Evolutionary conservation across 177 flowering plant genomes (phyloP), one percentile per base, ranked within the genome.

Genomic region (Vitis hybrid): DNA sequence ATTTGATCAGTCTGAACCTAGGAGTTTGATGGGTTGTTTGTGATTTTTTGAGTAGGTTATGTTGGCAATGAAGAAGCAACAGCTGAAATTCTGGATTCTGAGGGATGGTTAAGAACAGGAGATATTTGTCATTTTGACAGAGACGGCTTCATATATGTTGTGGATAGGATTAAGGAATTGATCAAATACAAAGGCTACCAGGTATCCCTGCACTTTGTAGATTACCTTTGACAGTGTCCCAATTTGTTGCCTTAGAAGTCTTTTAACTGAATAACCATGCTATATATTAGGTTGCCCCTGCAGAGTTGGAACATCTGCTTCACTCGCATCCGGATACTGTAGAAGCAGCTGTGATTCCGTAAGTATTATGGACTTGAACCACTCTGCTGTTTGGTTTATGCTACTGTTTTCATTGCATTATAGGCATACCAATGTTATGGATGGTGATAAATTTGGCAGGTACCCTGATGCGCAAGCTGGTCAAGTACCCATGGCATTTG

Each of bases 31-130:
- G 39, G 39, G 4, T 59, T 59, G 10, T 64, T 57, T n/a, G 8
- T 50, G 57, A 3, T 22, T 10, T 29, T 26, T 2, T 3, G 2
- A 74, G 69, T 39, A 81, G 77, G 81, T 39, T 81, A 81, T 65
- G 60, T 69, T 19, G 78, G 70, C 20, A 72, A 81, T 20, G 62
- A 74, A 18, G 75, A 78, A 55, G 80, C 76, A n/a, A 72, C 80
- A 3, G 70, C 64, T n/a, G 53, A 64, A 39, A 57, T 69, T 13
- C 33, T 78, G 33, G 77, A 75, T 70, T 60, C 68, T 1, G 80
- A 76, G 5, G 82, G 84, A 49, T 78, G 84, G 82, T 70, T 78
- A 18, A 76, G 65, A 66, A 81, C 84, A 0, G 84, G 84, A 1
- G 84, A 81, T 62, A 76, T 81, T 62, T 74, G 81, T 49, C 74